Conservation (phyloP, 495 filamentous ascomycete genomes). For the Penicillium odoratum region DNA sequence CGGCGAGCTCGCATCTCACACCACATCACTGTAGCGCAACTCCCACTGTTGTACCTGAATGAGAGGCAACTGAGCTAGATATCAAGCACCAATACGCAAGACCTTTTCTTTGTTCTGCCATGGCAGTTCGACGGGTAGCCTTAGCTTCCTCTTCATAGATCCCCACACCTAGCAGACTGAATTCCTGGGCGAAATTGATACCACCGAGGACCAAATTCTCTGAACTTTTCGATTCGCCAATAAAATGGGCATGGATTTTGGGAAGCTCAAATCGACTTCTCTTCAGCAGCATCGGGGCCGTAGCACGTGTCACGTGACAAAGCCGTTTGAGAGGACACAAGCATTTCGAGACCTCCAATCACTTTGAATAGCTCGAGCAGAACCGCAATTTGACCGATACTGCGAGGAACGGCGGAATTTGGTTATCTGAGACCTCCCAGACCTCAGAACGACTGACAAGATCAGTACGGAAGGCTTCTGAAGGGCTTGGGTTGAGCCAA, state of each 20-base stretch:
- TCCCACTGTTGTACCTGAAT: not conserved
- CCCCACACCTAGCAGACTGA: not conserved
- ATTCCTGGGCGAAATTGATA: constrained; percentile 1
- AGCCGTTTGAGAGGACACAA: not conserved
- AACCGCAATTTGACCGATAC: not conserved
- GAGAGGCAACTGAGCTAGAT: constrained; percentile 1
- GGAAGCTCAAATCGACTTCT: constrained; percentile 4
- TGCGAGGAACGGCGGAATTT: constrained; percentile 1
- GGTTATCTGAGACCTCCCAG: not conserved
- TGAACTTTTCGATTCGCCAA: constrained; percentile 2
- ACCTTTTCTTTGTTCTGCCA: not conserved
- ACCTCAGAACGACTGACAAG: not conserved
- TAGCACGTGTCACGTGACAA: not conserved
- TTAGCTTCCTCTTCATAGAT: constrained; percentile 2
- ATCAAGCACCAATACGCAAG: not conserved
- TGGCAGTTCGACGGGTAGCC: constrained; percentile 2
- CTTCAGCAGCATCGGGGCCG: not conserved
- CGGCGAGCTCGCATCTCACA: constrained; percentile 1
- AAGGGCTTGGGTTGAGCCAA: no score
- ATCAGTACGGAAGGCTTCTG: not conserved
- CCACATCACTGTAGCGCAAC: not conserved
- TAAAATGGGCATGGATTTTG: constrained; percentile 4
- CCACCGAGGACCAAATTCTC: not conserved
- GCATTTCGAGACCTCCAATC: not conserved
- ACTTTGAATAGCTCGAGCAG: not conserved